Evolutionary conservation across 352 stramenopile species (phyloP).

Genomic region (Pythium sp.): DNA sequence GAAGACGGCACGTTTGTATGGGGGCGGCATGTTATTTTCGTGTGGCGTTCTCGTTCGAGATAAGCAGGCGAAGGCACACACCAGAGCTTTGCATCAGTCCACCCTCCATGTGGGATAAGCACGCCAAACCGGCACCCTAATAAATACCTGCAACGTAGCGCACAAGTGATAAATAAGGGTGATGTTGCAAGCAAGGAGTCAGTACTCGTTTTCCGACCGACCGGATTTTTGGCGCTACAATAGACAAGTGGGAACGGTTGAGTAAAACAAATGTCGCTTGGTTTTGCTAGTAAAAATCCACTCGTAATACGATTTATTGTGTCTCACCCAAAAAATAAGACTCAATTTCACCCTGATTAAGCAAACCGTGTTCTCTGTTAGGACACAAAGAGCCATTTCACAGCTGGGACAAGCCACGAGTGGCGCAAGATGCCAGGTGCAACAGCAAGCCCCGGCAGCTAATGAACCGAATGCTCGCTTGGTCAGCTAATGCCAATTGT

Average conservation of each 20-base stretch:
- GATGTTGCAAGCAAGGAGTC: background rate
- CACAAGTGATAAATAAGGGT: background rate
- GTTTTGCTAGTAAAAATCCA: background rate
- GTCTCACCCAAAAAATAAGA: background rate
- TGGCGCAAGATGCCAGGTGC: conserved; percentile 10
- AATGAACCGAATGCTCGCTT: background rate
- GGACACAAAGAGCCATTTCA: conserved; percentile 16
- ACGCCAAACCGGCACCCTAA: conserved; percentile 2
- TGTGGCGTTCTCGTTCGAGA: conserved; percentile 4
- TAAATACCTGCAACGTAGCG: background rate
- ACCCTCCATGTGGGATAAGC: conserved; percentile 16
- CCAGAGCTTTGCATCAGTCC: conserved; percentile 5
- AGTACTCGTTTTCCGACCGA: background rate
- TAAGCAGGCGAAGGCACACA: conserved; percentile 6
- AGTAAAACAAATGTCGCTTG: background rate
- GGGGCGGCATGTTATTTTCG: background rate
- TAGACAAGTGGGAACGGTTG: background rate
- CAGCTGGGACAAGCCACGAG: conserved; percentile 14
- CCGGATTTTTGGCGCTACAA: background rate
- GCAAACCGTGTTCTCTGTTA: background rate
- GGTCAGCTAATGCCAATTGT: background rate
- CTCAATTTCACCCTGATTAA: background rate
- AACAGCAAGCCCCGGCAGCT: background rate
- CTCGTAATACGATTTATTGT: background rate
- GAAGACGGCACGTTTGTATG: background rate